Evolutionary conservation across 208 protist species (phyloP).

Genomic region (Trypanosoma cruzi): DNA sequence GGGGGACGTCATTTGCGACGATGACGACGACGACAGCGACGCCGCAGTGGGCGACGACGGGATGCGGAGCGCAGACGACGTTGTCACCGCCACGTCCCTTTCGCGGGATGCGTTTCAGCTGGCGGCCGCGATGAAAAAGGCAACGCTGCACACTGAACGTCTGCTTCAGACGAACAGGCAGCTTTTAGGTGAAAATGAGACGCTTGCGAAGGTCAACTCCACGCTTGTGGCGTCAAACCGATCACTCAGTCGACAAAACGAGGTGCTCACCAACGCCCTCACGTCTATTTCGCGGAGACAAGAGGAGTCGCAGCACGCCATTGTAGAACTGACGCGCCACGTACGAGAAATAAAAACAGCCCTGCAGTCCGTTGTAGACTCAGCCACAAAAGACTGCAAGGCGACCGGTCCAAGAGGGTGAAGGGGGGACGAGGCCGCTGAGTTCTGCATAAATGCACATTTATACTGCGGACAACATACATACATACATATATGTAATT

Average conservation of each 20-base stretch:
- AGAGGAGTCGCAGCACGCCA: background rate
- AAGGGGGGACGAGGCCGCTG: background rate
- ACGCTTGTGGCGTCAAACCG: slow-evolving; percentile 14
- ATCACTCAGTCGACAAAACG: background rate
- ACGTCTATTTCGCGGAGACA: slow-evolving; percentile 6
- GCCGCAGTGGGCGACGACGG: background rate
- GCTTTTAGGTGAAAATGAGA: slow-evolving; percentile 4
- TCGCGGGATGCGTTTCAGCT: background rate
- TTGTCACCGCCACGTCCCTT: background rate
- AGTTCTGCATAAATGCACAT: background rate
- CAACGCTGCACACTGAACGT: background rate
- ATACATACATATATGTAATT: slow-evolving; percentile 5
- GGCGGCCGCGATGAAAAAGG: background rate
- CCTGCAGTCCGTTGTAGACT: slow-evolving; percentile 11
- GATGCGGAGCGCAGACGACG: background rate
- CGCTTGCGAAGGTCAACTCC: background rate
- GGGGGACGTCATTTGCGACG: background rate
- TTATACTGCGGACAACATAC: background rate
- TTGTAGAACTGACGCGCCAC: slow-evolving; percentile 3
- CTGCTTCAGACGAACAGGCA: slow-evolving; percentile 11
- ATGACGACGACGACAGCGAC: slow-evolving; percentile 8
- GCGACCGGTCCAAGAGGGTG: background rate
- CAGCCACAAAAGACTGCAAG: background rate
- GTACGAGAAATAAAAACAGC: slow-evolving; percentile 14
- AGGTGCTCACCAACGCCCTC: background rate